Conservation (phyloP, 1,139 yeast genomes). For the Hansenula lynferdii region DNA sequence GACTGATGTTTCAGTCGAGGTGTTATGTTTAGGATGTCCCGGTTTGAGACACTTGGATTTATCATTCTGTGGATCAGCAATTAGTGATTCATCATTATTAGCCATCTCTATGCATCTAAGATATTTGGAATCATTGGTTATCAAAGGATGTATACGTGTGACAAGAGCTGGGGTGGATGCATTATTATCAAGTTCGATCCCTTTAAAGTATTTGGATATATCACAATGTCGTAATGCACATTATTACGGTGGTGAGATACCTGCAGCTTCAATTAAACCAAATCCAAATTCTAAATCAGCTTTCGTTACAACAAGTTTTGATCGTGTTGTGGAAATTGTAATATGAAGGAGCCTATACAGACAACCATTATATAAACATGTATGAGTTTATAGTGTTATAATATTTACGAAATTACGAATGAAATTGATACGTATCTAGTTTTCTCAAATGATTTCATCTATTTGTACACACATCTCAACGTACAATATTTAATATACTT, state of each 20-base stretch:
- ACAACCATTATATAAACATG: no score
- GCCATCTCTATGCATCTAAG: constrained; percentile 55
- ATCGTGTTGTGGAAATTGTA: constrained; percentile 52
- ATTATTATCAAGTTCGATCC: constrained; percentile 51
- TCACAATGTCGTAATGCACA: constrained; percentile 66
- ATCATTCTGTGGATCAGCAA: constrained; percentile 78
- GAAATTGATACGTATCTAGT: no score
- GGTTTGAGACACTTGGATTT: constrained; percentile 47
- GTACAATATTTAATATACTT: constrained; percentile 75
- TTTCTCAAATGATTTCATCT: no score
- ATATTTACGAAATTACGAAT: no score
- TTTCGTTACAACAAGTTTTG: constrained; percentile 50
- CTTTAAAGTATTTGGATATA: constrained; percentile 49
- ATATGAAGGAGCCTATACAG: no score
- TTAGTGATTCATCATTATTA: constrained; percentile 62
- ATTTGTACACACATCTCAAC: constrained; percentile 29
- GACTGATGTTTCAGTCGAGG: constrained; percentile 63
- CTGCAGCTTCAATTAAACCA: constrained; percentile 49
- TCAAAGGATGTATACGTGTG: constrained; percentile 70
- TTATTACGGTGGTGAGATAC: constrained; percentile 50
- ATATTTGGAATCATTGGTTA: constrained; percentile 40
- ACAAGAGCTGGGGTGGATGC: constrained; percentile 74
- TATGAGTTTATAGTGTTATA: no score
- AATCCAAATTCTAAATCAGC: constrained; percentile 50
- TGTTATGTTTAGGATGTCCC: constrained; percentile 61